Evolutionary conservation across 139 green algal species (phyloP).

Genomic region (Microglena sp.): DNA sequence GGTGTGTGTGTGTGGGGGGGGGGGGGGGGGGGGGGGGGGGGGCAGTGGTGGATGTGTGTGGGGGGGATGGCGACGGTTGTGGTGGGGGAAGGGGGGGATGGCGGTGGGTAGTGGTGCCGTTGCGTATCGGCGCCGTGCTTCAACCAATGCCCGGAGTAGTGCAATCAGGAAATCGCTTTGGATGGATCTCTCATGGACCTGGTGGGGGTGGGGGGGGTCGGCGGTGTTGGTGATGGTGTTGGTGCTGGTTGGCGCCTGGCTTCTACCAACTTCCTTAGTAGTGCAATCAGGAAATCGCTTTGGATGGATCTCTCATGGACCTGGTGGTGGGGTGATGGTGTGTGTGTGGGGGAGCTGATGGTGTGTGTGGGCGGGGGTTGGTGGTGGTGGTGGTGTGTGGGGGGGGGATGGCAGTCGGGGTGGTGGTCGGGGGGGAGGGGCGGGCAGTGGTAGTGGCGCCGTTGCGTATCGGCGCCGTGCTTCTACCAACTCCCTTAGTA

Average conservation of each 20-base stretch:
- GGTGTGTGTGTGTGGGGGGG: slow-evolving; percentile 3
- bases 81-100: not conserved
- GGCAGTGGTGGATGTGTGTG: slow-evolving; percentile 1
- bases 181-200: slow-evolving; percentile 61
- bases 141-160: slow-evolving; percentile 35
- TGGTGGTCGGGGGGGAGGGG: not conserved
- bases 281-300: slow-evolving; percentile 73
- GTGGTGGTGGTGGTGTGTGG: no score
- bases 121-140: slow-evolving; percentile 3
- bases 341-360: slow-evolving; percentile 4
- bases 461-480: not conserved
- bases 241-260: slow-evolving; percentile 26
- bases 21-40: no score
- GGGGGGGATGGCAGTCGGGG: no score
- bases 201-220: no score
- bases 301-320: slow-evolving; percentile 71
- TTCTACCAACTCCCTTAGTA: slow-evolving; percentile 36
- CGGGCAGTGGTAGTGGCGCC: not conserved
- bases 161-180: slow-evolving; percentile 75
- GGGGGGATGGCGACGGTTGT: no score
- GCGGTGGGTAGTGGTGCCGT: not conserved
- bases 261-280: slow-evolving; percentile 41
- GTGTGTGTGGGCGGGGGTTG: not conserved
- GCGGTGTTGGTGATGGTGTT: no score
- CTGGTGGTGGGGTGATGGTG: slow-evolving; percentile 35